Evolutionary conservation across 805 yeast genomes (phyloP), one percentile per base, ranked within the genome.

Genomic region (Candida peoriensis): DNA sequence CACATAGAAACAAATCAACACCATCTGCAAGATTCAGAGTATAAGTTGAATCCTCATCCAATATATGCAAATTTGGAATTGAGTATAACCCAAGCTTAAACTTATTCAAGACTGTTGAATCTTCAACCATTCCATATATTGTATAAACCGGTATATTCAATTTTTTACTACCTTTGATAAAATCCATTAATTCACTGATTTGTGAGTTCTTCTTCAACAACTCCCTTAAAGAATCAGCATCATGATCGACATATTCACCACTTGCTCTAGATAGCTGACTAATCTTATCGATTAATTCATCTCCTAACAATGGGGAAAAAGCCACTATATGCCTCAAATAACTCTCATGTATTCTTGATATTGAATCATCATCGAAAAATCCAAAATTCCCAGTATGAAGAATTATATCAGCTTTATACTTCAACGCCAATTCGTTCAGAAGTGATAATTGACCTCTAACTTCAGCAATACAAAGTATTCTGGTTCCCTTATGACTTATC

Each of bases 311-410:
- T 8, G 81, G 78, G 33, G 79, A 76, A 46, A 78, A 79, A 38
- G 79, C 80, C 10, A 81, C 81, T 21, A 81, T 72, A 47, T 78
- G 83, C 42, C 83, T 70, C 29, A 75, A 57, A 47, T 74, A 78
- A 33, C 68, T 74, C 48, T 70, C 79, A 52, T 71, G 72, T 37
- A 75, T 78, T 48, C 64, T 60, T 16, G 56, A 61, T 6, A 81
- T 66, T 28, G 82, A 72, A 13, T 68, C 71, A 23, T 59, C 59
- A 47, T 81, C 83, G 59, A 82, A 75, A 52, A 83, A 81, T 10
- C 94, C 94, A 61, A 81, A 82, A 41, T 77, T 79, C n/a, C 90
- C 89, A 4, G 86, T 77, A 50, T 81, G 88, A 11, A 81, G 63
- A 19, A 81, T 68, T 16, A 72, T 46, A 26, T 69, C 67, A 4